These are phyloP conservation scores for Pyrenula aspistea DNA, from an alignment of 495 filamentous ascomycete species.

Conservation along the genomic window DNA sequence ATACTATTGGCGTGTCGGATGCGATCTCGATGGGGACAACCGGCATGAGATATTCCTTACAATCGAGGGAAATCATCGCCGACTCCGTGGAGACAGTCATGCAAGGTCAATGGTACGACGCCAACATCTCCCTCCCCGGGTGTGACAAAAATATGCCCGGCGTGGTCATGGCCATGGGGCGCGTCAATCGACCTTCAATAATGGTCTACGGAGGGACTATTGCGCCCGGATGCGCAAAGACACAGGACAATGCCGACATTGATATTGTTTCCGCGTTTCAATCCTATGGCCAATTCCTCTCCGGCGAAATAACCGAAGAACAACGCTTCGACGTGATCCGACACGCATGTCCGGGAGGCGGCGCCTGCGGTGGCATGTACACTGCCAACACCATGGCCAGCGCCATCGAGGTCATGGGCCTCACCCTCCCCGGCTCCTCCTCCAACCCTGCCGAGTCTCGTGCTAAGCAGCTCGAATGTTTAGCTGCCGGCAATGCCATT, in stretches of 20 bases:
- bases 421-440: conserved; percentile 88
- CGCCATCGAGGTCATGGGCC: conserved; percentile 92
- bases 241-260: conserved; percentile 61
- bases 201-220: conserved; percentile 91
- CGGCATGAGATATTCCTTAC: conserved; percentile 90
- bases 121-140: conserved; percentile 94
- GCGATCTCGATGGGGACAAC: conserved; percentile 46
- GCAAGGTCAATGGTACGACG: conserved; percentile 98
- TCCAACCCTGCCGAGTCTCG: conserved; percentile 83
- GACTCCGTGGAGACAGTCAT: conserved; percentile 98
- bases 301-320: conserved; percentile 83
- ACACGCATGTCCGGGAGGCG: conserved; percentile 83
- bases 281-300: conserved; percentile 89
- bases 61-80: conserved; percentile 90
- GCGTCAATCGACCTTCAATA: conserved; percentile 80
- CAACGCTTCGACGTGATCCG: conserved; percentile 89
- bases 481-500: conserved; percentile 74
- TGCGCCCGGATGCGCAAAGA: conserved; percentile 71
- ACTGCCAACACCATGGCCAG: conserved; percentile 98
- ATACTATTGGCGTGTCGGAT: conserved; percentile 86
- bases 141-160: conserved; percentile 99
- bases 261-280: conserved; percentile 98
- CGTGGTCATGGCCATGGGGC: conserved; percentile 66
- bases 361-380: conserved; percentile 98
- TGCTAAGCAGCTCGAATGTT: conserved; percentile 77